Evolutionary conservation across 108 stramenopile genomes (phyloP).

Genomic region (Cylindrotheca fusiformis): DNA sequence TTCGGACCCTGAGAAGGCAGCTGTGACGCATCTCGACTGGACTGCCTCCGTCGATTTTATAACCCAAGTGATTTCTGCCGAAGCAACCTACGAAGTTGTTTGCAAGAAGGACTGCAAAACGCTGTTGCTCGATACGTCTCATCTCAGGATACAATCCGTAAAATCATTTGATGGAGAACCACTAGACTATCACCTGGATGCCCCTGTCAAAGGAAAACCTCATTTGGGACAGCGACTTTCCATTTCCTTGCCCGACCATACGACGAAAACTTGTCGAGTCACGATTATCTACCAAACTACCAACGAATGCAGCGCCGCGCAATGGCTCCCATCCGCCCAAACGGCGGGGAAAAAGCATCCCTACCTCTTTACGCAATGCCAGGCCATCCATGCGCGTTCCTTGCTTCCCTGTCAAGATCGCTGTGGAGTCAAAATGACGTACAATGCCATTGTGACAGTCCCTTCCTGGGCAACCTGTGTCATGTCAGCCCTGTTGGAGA

Average conservation of each 20-base stretch:
- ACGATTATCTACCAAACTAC: slow-evolving; percentile 80
- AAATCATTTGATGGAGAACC: slow-evolving; percentile 30
- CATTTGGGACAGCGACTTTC: slow-evolving; percentile 57
- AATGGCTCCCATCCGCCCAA: slow-evolving; percentile 93
- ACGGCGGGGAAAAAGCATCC: slow-evolving; percentile 91
- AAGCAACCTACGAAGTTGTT: slow-evolving; percentile 61
- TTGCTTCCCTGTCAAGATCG: slow-evolving; percentile 94
- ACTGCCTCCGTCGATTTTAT: slow-evolving; percentile 63
- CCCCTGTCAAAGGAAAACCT: slow-evolving; percentile 28
- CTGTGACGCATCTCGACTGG: slow-evolving; percentile 67
- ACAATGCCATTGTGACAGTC: slow-evolving; percentile 79
- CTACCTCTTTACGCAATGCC: slow-evolving; percentile 97
- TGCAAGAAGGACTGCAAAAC: slow-evolving; percentile 9
- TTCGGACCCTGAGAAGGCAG: slow-evolving; percentile 59
- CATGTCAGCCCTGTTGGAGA: slow-evolving; percentile 85
- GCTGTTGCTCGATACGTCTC: slow-evolving; percentile 57
- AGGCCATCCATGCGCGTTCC: slow-evolving; percentile 96
- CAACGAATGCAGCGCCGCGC: slow-evolving; percentile 67
- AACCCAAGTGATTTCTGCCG: slow-evolving; percentile 39
- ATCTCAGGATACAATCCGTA: slow-evolving; percentile 52
- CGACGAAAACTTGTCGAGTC: slow-evolving; percentile 23
- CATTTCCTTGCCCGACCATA: slow-evolving; percentile 35
- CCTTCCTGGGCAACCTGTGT: slow-evolving; percentile 90
- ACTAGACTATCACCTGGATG: slow-evolving; percentile 37
- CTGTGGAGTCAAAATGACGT: slow-evolving; percentile 88